Evolutionary conservation across 1,139 yeast species (phyloP).

Genomic region (Candida sp.): DNA sequence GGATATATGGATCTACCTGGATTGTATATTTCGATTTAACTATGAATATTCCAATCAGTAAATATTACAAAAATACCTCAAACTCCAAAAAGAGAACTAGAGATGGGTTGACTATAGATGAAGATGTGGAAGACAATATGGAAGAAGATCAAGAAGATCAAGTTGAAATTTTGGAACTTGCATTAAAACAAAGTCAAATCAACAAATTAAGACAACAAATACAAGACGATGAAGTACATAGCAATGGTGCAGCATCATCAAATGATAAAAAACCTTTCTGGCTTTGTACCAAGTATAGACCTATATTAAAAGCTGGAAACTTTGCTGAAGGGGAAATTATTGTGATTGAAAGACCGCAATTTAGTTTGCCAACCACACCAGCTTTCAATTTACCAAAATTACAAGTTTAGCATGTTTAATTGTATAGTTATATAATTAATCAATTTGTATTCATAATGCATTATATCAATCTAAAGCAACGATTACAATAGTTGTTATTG

Average conservation of each 20-base stretch:
- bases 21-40: conserved; percentile 68
- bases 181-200: conserved; percentile 30
- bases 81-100: conserved; percentile 55
- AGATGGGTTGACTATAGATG: conserved; percentile 56
- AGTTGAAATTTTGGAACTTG: conserved; percentile 27
- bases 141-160: conserved; percentile 26
- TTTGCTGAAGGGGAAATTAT: conserved; percentile 60
- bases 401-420: conserved; percentile 33
- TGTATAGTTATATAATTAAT: conserved; percentile 2
- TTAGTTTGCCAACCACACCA: conserved; percentile 56
- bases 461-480: background rate
- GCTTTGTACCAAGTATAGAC: conserved; percentile 74
- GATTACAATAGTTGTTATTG: background rate
- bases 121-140: conserved; percentile 22
- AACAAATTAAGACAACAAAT: conserved; percentile 24
- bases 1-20: conserved; percentile 94
- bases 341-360: conserved; percentile 75
- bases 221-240: conserved; percentile 23
- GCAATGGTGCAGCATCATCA: conserved; percentile 7
- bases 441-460: conserved; percentile 2
- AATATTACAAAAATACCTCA: conserved; percentile 22
- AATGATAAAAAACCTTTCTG: conserved; percentile 53
- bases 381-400: conserved; percentile 77
- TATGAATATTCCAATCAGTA: conserved; percentile 51
- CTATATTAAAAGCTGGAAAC: conserved; percentile 60